phyloP scores from a whole-genome alignment of 1,139 yeast species.

The Pichia sp. region DNA sequence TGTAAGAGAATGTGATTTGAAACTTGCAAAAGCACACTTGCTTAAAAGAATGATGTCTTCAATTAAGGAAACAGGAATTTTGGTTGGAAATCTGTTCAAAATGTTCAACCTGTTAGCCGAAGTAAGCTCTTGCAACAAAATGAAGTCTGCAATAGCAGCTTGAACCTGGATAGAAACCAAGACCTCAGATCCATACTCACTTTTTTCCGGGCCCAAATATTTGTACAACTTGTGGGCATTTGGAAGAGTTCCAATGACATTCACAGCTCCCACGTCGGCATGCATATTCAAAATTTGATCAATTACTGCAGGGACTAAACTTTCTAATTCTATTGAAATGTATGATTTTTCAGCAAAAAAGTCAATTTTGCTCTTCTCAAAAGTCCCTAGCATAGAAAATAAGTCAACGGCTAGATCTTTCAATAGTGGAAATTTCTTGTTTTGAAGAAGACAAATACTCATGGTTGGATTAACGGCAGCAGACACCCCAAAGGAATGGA shows the following conservation, averaged over 20 bases:
- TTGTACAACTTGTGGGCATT: conserved; percentile 24
- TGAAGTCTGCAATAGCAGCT: conserved; percentile 38
- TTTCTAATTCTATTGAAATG: conserved; percentile 25
- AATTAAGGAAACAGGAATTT: conserved; percentile 34
- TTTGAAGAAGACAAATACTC: conserved; percentile 28
- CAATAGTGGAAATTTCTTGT: conserved; percentile 20
- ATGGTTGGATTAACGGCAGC: conserved; percentile 27
- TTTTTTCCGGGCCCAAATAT: conserved; percentile 18
- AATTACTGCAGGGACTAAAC: conserved; percentile 23
- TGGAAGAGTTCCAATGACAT: conserved; percentile 23
- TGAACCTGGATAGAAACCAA: conserved; percentile 40
- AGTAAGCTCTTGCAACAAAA: conserved; percentile 35
- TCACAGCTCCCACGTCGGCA: conserved; percentile 22
- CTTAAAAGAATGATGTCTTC: conserved; percentile 39
- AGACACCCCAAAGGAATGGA: conserved; percentile 22
- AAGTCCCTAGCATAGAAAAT: conserved; percentile 19
- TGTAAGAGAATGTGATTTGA: conserved; percentile 26
- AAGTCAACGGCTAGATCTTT: conserved; percentile 21
- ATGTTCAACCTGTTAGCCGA: conserved; percentile 28
- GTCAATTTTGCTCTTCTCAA: conserved; percentile 17
- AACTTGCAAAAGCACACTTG: conserved; percentile 33
- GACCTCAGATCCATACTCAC: conserved; percentile 28
- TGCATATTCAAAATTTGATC: conserved; percentile 24
- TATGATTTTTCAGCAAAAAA: conserved; percentile 20
- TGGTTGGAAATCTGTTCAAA: conserved; percentile 23